Base-by-base conservation (phyloP, 2,329 filamentous ascomycete species). In the Tricladium varicosporioides region DNA sequence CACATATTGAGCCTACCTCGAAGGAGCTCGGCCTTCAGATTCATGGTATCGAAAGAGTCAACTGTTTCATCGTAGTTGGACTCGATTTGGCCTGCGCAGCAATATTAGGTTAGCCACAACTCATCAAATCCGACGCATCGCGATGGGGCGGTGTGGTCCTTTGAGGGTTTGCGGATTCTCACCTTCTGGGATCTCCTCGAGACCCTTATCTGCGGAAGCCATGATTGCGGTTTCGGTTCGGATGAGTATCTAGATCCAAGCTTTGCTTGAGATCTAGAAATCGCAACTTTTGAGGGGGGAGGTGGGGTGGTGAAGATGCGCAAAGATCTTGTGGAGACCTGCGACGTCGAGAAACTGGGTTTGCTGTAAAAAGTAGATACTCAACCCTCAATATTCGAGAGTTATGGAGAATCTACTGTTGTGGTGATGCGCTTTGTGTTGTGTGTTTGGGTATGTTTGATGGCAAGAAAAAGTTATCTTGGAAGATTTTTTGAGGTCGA, bases 11-110 rank as follows among this genome's bases (percentile, higher is more conserved):
- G 61, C 81, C 82, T 82, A 87, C 85, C 94, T 80, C 94, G 92
- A 75, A 99, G 91, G 74, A 99, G 89, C 84, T 99, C 94, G 66
- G 91, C 75, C 86, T 95, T 96, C 73, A 99, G 86, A 80, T 87
- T 88, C 94, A 99, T 99, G 72, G 92, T 85, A 80, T 99, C 94
- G 81, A 99, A 99, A 62, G 92, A 96, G 81, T 99, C 95, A 79
- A 94, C 93, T 73, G 93, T 92, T 86, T 97, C 92, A 85, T 99
- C 94, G 83, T 97, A 99, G 91, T 99, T 99, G 76, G 92, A 96
- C 86, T 99, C 95, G 85, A 99, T 99, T 83, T 96, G 92, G 80
- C 88, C 93, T 96, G 76, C 72, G 36, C 31, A 42, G 51, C 51
- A 58, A 61, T 59, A 51, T 60, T 53, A 59, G 32, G 58, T 67